Evolutionary conservation across 2,329 filamentous ascomycete genomes (phyloP).

Genomic region (Aspergillus sp.): DNA sequence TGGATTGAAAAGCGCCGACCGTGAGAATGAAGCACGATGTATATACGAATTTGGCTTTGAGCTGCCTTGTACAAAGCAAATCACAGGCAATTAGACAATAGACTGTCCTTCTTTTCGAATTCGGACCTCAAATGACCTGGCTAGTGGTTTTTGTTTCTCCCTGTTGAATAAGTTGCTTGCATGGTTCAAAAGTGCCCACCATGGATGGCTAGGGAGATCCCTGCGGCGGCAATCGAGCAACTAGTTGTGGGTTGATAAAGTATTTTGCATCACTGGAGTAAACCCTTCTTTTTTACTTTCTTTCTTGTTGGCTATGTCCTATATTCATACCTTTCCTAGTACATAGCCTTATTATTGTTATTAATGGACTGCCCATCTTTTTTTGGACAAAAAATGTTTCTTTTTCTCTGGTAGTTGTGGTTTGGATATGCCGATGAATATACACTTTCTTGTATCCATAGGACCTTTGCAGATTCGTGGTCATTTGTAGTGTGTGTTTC

Average conservation of each 20-base stretch:
- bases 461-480: neutral
- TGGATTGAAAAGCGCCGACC: neutral
- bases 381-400: neutral
- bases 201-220: neutral
- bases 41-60: neutral
- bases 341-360: neutral
- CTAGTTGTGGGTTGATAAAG: neutral
- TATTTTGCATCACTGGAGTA: constrained; percentile 4
- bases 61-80: neutral
- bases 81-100: constrained; percentile 2
- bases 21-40: neutral
- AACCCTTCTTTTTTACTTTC: neutral
- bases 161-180: neutral
- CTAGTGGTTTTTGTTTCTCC: neutral
- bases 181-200: neutral
- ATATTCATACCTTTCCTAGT: neutral
- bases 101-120: neutral
- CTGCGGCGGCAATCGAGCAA: no score
- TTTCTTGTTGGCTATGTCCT: neutral
- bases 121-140: neutral
- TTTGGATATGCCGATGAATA: no score
- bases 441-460: neutral
- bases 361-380: neutral
- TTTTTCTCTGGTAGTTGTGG: neutral
- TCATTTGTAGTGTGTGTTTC: neutral